Percentiles rank a stretch among this genome's conserved stretches.
These are phyloP conservation scores for Podospora conica DNA, from an alignment of 495 filamentous ascomycete species.

Conservation along the genomic window DNA sequence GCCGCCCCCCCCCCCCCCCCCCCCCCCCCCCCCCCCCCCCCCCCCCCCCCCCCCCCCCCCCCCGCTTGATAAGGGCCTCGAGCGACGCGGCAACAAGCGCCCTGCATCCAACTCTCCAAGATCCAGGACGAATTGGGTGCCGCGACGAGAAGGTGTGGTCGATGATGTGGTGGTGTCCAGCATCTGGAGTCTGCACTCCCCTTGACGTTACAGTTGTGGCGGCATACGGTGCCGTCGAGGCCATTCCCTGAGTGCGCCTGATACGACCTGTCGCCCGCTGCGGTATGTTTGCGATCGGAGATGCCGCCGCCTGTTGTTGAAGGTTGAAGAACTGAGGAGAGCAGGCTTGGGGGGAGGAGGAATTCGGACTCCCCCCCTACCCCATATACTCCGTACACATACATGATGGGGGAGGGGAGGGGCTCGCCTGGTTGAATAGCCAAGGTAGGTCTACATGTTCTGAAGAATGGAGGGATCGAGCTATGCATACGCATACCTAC, in stretches of 20 bases:
- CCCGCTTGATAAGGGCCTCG: not conserved
- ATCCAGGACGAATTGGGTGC: not conserved
- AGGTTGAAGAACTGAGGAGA: not conserved
- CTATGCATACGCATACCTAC: not conserved
- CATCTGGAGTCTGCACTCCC: not conserved
- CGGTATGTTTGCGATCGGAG: too few relatives aligned
- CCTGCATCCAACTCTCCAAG: not conserved
- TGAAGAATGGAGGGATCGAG: not conserved
- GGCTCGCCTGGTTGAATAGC: conserved; percentile 8
- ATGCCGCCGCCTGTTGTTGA: not conserved
- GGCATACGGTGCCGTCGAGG: not conserved
- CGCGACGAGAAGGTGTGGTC: not conserved
- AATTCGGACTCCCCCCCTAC: conserved; percentile 4
- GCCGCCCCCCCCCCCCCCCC: too few relatives aligned
- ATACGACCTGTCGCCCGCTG: not conserved
- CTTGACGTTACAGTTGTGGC: conserved; percentile 5
- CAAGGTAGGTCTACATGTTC: conserved; percentile 1
- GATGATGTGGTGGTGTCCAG: conserved; percentile 3
- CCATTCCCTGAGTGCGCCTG: not conserved
- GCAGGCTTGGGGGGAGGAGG: not conserved
- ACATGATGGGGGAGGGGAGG: not conserved
- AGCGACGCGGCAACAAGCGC: not conserved
- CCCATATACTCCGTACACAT: not conserved
- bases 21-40: too few relatives aligned
- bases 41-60: too few relatives aligned